Evolutionary conservation across 768 basidiomycete species (phyloP).

Genomic region (Fibroporia radiculosa): DNA sequence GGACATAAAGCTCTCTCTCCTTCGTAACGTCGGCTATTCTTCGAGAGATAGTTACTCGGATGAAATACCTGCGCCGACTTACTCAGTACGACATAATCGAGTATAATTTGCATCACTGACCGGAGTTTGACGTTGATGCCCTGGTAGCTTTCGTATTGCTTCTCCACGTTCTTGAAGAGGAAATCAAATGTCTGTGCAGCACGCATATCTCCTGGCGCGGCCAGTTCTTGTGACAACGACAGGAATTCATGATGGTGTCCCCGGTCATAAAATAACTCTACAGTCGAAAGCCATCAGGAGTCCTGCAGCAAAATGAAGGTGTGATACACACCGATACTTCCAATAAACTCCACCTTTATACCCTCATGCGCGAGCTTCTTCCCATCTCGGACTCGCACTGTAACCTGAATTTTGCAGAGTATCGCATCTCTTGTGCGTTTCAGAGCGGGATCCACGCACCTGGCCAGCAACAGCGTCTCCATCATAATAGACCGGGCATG

Average conservation of each 20-base stretch:
- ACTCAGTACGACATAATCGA: neutral
- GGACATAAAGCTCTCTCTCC: constrained; percentile 95
- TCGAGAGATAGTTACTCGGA: constrained; percentile 85
- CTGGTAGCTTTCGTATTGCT: constrained; percentile 96
- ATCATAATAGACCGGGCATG: constrained; percentile 92
- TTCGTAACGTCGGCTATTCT: constrained; percentile 90
- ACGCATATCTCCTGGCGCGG: constrained; percentile 94
- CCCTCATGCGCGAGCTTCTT: constrained; percentile 94
- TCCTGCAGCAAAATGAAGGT: neutral
- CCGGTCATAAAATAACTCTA: constrained; percentile 94
- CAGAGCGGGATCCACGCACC: constrained; percentile 36
- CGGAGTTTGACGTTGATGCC: constrained; percentile 97
- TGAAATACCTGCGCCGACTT: constrained; percentile 63
- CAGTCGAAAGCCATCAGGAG: constrained; percentile 4
- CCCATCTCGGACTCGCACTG: constrained; percentile 86
- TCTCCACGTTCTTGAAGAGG: constrained; percentile 98
- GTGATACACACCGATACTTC: constrained; percentile 72
- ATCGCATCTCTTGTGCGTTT: neutral
- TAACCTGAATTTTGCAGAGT: constrained; percentile 42
- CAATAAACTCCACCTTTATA: constrained; percentile 96
- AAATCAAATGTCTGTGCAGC: constrained; percentile 96
- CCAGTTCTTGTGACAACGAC: constrained; percentile 90
- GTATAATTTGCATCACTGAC: constrained; percentile 34
- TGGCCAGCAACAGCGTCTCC: constrained; percentile 88
- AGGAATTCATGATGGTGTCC: constrained; percentile 98